A percentile compares a stretch with the other conserved stretches of the same genome.
Evolutionary conservation across 805 yeast genomes (phyloP).

Genomic region (Nakazawaea laoshanensis): DNA sequence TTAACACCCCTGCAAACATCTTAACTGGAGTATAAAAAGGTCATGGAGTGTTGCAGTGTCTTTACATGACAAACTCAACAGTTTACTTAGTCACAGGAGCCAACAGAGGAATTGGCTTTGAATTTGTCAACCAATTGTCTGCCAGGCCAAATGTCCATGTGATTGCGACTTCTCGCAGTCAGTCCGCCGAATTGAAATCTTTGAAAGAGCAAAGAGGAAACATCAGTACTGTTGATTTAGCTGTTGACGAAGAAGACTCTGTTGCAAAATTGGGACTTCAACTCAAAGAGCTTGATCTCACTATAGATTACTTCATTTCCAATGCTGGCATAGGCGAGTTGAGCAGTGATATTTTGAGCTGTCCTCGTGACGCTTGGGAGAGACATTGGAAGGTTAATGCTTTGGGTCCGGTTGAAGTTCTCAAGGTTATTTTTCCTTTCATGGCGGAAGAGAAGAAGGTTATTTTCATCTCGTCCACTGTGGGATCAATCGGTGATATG

Average conservation of each 20-base stretch:
- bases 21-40: too few species aligned
- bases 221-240: conserved; percentile 17
- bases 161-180: conserved; percentile 12
- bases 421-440: conserved; percentile 15
- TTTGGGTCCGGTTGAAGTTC: conserved; percentile 17
- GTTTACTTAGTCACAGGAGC: conserved; percentile 20
- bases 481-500: conserved; percentile 15
- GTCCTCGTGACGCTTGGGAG: conserved; percentile 11
- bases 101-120: conserved; percentile 20
- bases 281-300: conserved; percentile 13
- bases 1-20: too few species aligned
- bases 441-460: conserved; percentile 12
- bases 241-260: conserved; percentile 14
- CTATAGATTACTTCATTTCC: conserved; percentile 18
- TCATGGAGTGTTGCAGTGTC: too few species aligned
- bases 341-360: conserved; percentile 5
- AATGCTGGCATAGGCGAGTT: conserved; percentile 18
- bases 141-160: not conserved
- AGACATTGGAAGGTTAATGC: conserved; percentile 16
- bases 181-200: conserved; percentile 6
- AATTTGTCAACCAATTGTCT: conserved; percentile 12
- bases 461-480: conserved; percentile 18
- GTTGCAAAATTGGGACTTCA: conserved; percentile 13
- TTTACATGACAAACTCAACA: too few species aligned
- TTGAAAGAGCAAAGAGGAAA: conserved; percentile 10